Evolutionary conservation across 1,284 basidiomycete genomes (phyloP).

Genomic region (Boletus hoseneyae): DNA sequence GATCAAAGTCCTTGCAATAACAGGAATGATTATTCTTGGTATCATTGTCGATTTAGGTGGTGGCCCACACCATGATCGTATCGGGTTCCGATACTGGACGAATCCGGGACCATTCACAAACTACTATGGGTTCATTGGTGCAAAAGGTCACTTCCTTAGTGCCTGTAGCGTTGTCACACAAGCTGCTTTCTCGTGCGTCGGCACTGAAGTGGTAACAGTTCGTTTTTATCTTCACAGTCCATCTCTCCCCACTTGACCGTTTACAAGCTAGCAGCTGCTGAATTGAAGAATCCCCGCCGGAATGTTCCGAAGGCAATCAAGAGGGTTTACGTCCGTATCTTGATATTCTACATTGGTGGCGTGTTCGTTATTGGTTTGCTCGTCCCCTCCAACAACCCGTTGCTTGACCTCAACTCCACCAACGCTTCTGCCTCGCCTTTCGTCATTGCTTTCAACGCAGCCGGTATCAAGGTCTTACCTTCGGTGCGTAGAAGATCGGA

Average conservation of each 20-base stretch:
- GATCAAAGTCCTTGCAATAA: conserved; percentile 45
- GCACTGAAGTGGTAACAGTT: conserved; percentile 57
- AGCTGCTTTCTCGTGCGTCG: conserved; percentile 49
- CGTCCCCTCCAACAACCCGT: conserved; percentile 44
- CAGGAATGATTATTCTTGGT: conserved; percentile 43
- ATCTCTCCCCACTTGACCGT: not conserved
- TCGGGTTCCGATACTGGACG: conserved; percentile 48
- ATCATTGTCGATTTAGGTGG: conserved; percentile 43
- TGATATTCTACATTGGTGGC: conserved; percentile 48
- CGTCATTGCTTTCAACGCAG: conserved; percentile 48
- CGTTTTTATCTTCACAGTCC: conserved; percentile 3
- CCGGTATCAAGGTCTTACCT: conserved; percentile 51
- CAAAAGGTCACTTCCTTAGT: conserved; percentile 43
- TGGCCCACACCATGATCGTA: conserved; percentile 38
- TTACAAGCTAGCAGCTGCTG: conserved; percentile 46
- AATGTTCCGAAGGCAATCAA: conserved; percentile 45
- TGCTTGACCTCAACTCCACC: conserved; percentile 32
- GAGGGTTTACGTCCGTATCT: conserved; percentile 52
- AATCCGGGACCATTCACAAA: conserved; percentile 40
- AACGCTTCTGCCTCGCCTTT: conserved; percentile 46
- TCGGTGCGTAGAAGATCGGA: conserved; percentile 29
- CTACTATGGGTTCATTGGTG: conserved; percentile 29
- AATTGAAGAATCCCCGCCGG: conserved; percentile 34
- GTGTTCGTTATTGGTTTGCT: conserved; percentile 50
- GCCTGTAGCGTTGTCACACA: conserved; percentile 43